A percentile compares a stretch with the other conserved stretches of the same genome.
Evolutionary conservation across 2,329 filamentous ascomycete species (phyloP).

Genomic region (Capronia coronata): DNA sequence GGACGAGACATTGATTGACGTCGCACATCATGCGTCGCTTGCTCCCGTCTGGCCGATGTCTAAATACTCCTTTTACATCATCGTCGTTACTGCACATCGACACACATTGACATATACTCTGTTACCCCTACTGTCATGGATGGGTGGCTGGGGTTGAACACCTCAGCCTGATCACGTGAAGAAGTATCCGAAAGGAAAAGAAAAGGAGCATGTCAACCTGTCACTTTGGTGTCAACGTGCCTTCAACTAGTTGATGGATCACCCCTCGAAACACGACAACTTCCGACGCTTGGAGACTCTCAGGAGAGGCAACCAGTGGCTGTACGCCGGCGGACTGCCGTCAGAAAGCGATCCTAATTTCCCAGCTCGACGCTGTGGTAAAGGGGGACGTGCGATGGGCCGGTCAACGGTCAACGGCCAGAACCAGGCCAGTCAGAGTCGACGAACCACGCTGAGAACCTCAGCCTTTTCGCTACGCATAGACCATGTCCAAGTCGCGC

Average conservation of each 20-base stretch:
- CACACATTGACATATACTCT: no score
- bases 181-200: not conserved
- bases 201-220: not conserved
- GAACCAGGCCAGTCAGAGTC: not conserved
- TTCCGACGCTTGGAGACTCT: no score
- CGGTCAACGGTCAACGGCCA: not conserved
- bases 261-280: no score
- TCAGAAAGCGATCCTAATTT: not conserved
- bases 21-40: no score
- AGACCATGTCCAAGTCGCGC: not conserved
- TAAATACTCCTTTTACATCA: not conserved
- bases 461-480: not conserved
- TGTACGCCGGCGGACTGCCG: not conserved
- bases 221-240: not conserved
- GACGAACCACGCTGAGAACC: no score
- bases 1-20: not conserved
- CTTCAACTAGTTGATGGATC: no score
- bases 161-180: conserved; percentile 5
- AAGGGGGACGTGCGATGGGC: not conserved
- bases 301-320: no score
- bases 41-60: no score
- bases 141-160: not conserved
- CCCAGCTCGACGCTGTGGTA: not conserved
- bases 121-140: not conserved
- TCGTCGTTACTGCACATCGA: no score